Conservation (phyloP, 2,329 filamentous ascomycete genomes). For the Fusarium buxicola region DNA sequence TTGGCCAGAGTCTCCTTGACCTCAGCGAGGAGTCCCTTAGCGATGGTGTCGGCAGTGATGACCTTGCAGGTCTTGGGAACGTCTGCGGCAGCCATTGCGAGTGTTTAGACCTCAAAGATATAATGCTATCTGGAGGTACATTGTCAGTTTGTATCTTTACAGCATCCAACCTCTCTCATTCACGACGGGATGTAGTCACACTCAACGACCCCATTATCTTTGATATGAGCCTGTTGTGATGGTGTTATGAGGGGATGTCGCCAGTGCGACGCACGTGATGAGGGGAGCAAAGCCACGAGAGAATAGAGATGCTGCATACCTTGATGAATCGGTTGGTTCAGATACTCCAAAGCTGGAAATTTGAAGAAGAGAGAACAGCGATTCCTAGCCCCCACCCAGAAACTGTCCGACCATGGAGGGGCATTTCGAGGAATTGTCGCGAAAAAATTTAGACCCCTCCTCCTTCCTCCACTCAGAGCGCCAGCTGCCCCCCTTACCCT, state of each 20-base stretch:
- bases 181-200: slow-evolving; percentile 33
- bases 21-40: slow-evolving; percentile 82
- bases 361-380: slow-evolving; percentile 30
- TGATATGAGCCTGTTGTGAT: slow-evolving; percentile 28
- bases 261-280: slow-evolving; percentile 29
- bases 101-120: slow-evolving; percentile 16
- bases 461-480: slow-evolving; percentile 36
- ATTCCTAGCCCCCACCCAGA: slow-evolving; percentile 36
- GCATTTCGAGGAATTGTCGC: slow-evolving; percentile 40
- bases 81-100: slow-evolving; percentile 48
- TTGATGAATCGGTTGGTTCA: slow-evolving; percentile 20
- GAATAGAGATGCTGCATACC: slow-evolving; percentile 23
- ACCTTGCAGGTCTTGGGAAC: slow-evolving; percentile 86
- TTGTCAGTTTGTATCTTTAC: slow-evolving; percentile 21
- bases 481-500: slow-evolving; percentile 49
- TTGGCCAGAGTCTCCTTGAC: slow-evolving; percentile 80
- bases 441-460: slow-evolving; percentile 43
- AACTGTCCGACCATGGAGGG: slow-evolving; percentile 40
- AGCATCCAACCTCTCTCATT: slow-evolving; percentile 16
- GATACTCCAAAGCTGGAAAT: slow-evolving; percentile 24
- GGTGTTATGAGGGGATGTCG: slow-evolving; percentile 18
- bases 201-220: slow-evolving; percentile 36
- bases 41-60: slow-evolving; percentile 87
- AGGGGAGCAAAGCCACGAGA: slow-evolving; percentile 7
- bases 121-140: slow-evolving; percentile 22